Percentiles rank a stretch among this genome's conserved stretches.
phyloP scores from a whole-genome alignment of 2,329 filamentous ascomycete species.

The Fusarium odoratissimum region DNA sequence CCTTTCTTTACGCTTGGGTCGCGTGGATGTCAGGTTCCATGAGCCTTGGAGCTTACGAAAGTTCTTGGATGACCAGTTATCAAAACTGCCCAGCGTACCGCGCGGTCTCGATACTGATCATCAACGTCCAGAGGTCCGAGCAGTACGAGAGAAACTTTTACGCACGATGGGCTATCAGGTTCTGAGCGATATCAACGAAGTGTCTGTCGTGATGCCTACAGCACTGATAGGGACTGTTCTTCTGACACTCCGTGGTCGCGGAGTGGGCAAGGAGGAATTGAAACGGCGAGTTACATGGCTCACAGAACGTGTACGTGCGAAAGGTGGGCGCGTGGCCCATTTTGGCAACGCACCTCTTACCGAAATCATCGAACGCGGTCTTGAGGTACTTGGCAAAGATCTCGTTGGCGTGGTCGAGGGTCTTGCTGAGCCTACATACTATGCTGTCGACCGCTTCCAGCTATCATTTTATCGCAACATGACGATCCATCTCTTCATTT shows the following conservation, averaged over 20 bases:
- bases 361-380: conserved; percentile 85
- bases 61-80: conserved; percentile 83
- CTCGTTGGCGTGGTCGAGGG: conserved; percentile 84
- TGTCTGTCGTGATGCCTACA: conserved; percentile 98
- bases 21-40: conserved; percentile 95
- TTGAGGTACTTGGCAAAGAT: conserved; percentile 91
- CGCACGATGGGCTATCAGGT: conserved; percentile 92
- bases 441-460: conserved; percentile 95
- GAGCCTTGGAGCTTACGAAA: conserved; percentile 91
- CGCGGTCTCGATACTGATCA: conserved; percentile 59
- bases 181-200: conserved; percentile 91
- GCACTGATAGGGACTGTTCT: conserved; percentile 94
- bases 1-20: conserved; percentile 85
- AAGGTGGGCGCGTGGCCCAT: conserved; percentile 92
- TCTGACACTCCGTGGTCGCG: conserved; percentile 88
- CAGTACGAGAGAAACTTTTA: conserved; percentile 77
- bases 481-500: conserved; percentile 98
- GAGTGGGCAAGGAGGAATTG: conserved; percentile 88
- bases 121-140: conserved; percentile 60
- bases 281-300: conserved; percentile 92
- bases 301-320: conserved; percentile 80
- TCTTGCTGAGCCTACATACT: conserved; percentile 91
- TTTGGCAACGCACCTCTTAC: conserved; percentile 84
- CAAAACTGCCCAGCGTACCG: conserved; percentile 58
- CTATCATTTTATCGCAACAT: conserved; percentile 99